Percentiles rank a stretch among this genome's conserved stretches.
These are phyloP conservation scores for Ganoderma lucidum DNA, from an alignment of 1,284 basidiomycete genomes.

Conservation along the genomic window DNA sequence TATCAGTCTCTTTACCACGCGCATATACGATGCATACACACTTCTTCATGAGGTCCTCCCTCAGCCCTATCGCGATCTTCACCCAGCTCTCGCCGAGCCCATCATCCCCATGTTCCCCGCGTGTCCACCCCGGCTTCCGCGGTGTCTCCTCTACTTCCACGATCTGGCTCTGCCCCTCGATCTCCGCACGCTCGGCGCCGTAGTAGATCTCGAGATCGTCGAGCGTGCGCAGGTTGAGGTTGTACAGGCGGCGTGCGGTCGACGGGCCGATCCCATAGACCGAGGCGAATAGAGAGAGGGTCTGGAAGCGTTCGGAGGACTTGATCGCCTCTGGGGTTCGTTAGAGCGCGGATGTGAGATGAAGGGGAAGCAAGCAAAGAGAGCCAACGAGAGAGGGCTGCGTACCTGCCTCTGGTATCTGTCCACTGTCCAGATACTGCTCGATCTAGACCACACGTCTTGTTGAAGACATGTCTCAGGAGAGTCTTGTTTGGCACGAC, in stretches of 20 bases:
- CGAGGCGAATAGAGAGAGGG: conserved; percentile 64
- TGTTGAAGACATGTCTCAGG: not conserved
- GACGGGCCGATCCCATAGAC: conserved; percentile 78
- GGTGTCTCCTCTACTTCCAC: conserved; percentile 35
- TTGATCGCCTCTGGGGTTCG: conserved; percentile 54
- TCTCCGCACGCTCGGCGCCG: conserved; percentile 50
- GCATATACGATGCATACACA: conserved; percentile 24
- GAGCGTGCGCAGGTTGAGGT: conserved; percentile 64
- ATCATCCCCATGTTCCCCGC: conserved; percentile 25
- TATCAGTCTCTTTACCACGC: not conserved
- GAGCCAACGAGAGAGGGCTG: not conserved
- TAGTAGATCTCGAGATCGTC: conserved; percentile 73
- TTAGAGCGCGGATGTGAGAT: not conserved
- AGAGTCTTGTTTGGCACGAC: not conserved
- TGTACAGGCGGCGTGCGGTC: conserved; percentile 70
- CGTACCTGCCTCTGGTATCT: conserved; percentile 69
- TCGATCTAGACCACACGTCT: conserved; percentile 53
- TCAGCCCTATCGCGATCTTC: conserved; percentile 58
- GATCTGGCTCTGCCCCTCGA: conserved; percentile 24
- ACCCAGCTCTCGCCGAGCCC: conserved; percentile 48
- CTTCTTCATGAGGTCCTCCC: conserved; percentile 57
- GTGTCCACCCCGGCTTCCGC: conserved; percentile 20
- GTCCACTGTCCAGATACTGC: conserved; percentile 64
- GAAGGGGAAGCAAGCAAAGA: not conserved
- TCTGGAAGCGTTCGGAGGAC: conserved; percentile 58